phyloP scores from a whole-genome alignment of 352 stramenopile species.

The Globisporangium ultimum region DNA sequence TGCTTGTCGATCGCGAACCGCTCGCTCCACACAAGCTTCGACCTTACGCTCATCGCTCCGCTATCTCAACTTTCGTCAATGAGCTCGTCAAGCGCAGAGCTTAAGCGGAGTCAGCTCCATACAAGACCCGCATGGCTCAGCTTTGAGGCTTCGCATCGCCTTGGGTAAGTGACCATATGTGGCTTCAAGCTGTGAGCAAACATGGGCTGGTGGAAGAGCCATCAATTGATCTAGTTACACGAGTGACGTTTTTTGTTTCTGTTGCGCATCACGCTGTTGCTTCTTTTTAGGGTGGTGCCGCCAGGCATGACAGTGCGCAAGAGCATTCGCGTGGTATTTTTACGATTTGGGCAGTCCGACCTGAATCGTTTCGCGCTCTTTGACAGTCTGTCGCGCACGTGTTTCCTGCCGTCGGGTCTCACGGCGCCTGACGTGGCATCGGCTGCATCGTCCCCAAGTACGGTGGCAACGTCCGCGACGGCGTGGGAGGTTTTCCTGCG shows the following conservation, averaged over 20 bases:
- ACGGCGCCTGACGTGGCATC: not conserved
- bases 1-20: constrained; percentile 58
- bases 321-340: constrained; percentile 56
- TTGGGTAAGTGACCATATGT: constrained; percentile 39
- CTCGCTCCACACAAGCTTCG: constrained; percentile 41
- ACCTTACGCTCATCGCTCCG: constrained; percentile 65
- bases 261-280: not conserved
- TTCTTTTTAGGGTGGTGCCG: constrained; percentile 25
- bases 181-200: not conserved
- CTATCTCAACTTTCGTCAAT: constrained; percentile 1
- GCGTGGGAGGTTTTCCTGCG: constrained; percentile 24
- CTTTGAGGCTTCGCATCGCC: constrained; percentile 64
- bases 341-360: constrained; percentile 36
- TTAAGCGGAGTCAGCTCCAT: not conserved
- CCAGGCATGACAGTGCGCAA: constrained; percentile 55
- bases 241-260: not conserved
- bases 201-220: not conserved
- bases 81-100: not conserved
- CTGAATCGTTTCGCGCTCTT: constrained; percentile 54
- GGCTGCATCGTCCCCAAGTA: not conserved
- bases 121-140: constrained; percentile 27
- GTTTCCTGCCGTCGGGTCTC: constrained; percentile 37
- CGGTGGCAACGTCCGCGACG: not conserved
- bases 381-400: constrained; percentile 55
- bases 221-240: not conserved